Percentiles rank a stretch among this genome's conserved stretches.
These are phyloP conservation scores for Colletotrichum incanum DNA, from an alignment of 2,329 filamentous ascomycete genomes.

Conservation along the genomic window DNA sequence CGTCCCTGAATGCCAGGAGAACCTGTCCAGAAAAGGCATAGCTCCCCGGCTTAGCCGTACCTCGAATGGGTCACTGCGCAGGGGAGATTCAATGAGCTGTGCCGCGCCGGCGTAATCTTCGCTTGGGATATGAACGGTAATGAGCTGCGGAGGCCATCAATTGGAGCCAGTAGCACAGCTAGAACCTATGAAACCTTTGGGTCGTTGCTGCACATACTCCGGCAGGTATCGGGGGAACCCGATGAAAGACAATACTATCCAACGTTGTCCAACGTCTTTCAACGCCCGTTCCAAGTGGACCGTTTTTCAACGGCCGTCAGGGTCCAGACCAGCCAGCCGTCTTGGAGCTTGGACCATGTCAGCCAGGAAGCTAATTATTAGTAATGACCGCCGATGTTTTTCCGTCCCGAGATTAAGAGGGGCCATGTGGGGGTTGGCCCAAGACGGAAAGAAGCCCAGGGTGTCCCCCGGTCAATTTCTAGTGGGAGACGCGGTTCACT, in stretches of 20 bases:
- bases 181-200: not conserved
- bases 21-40: constrained; percentile 1
- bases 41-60: not conserved
- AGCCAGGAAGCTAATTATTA: constrained; percentile 21
- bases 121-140: constrained; percentile 30
- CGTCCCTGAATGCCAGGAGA: not conserved
- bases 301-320: not conserved
- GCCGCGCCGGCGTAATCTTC: constrained; percentile 22
- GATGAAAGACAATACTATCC: not conserved
- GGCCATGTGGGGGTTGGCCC: constrained; percentile 32
- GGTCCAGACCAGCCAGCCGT: not conserved
- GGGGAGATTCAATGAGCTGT: constrained; percentile 35
- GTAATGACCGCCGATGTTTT: constrained; percentile 21
- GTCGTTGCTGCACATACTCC: not conserved
- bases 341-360: not conserved
- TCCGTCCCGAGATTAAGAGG: constrained; percentile 37
- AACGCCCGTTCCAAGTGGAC: not conserved
- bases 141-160: constrained; percentile 19
- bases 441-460: constrained; percentile 36
- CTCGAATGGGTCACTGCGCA: constrained; percentile 4
- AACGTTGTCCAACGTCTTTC: not conserved
- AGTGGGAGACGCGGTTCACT: constrained; percentile 37
- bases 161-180: constrained; percentile 4
- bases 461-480: constrained; percentile 31
- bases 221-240: not conserved